Conservation (phyloP, 345 rosid species). For the Hevea brasiliensis region DNA sequence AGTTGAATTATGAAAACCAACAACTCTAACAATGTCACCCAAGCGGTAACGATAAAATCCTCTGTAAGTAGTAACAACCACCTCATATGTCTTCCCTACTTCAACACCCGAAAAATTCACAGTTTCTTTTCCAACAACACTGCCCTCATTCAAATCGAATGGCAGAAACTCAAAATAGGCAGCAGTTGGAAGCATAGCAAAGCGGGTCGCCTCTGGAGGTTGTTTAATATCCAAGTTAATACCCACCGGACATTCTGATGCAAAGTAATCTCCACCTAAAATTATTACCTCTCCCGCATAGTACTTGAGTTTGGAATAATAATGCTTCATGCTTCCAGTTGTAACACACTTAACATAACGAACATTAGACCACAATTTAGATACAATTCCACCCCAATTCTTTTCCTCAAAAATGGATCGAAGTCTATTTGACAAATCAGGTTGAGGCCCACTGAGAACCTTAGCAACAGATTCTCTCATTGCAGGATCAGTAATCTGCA, state of each 20-base stretch:
- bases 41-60: conserved; percentile 50
- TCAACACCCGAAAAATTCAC: conserved; percentile 42
- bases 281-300: conserved; percentile 43
- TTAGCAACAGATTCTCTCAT: conserved; percentile 41
- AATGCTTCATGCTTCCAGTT: conserved; percentile 54
- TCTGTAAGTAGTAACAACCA: conserved; percentile 45
- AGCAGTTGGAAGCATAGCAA: conserved; percentile 44
- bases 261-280: conserved; percentile 49
- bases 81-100: conserved; percentile 49
- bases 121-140: conserved; percentile 29
- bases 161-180: conserved; percentile 58
- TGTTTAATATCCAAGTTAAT: conserved; percentile 44
- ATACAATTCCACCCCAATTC: conserved; percentile 45
- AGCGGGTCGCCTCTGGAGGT: conserved; percentile 41
- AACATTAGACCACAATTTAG: conserved; percentile 48
- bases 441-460: conserved; percentile 45
- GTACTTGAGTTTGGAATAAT: conserved; percentile 41
- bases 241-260: conserved; percentile 49
- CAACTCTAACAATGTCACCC: conserved; percentile 49
- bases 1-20: conserved; percentile 45
- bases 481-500: conserved; percentile 29
- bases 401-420: conserved; percentile 34
- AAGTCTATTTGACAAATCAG: conserved; percentile 36
- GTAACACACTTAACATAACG: conserved; percentile 46
- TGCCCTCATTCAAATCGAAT: conserved; percentile 25